phyloP scores from a whole-genome alignment of 805 yeast species.

The Metschnikowia picachoensis region DNA sequence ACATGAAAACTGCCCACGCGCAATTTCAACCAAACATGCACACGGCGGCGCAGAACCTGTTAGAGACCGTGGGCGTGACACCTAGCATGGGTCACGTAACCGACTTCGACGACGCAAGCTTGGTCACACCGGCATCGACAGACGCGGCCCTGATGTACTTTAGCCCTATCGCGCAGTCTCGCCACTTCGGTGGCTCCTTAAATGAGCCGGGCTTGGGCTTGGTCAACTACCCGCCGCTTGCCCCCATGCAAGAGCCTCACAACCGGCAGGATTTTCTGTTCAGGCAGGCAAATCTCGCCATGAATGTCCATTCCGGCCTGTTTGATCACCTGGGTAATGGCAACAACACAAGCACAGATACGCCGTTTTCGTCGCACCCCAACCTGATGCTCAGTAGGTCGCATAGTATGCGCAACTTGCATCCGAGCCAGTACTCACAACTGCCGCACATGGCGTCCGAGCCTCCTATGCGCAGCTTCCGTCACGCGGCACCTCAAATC shows the following conservation, averaged over 20 bases:
- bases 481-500: constrained; percentile 7
- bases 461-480: neutral
- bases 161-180: constrained; percentile 15
- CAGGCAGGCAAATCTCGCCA: too few relatives aligned
- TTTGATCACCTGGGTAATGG: constrained; percentile 37
- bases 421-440: neutral
- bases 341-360: constrained; percentile 35
- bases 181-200: constrained; percentile 16
- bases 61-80: constrained; percentile 11
- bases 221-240: neutral
- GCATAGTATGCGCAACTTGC: constrained; percentile 11
- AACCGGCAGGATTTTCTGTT: too few relatives aligned
- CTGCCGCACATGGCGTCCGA: neutral
- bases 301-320: constrained; percentile 18
- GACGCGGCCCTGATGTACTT: constrained; percentile 9
- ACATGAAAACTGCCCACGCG: constrained; percentile 8
- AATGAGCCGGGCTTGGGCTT: constrained; percentile 1
- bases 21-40: neutral
- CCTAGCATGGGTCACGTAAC: constrained; percentile 10
- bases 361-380: constrained; percentile 20
- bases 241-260: neutral
- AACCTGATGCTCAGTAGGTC: constrained; percentile 8
- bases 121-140: constrained; percentile 14
- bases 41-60: constrained; percentile 10
- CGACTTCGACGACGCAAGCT: constrained; percentile 17